Evolutionary conservation across 495 filamentous ascomycete genomes (phyloP).

Genomic region (Aspergillus heteromorphus): DNA sequence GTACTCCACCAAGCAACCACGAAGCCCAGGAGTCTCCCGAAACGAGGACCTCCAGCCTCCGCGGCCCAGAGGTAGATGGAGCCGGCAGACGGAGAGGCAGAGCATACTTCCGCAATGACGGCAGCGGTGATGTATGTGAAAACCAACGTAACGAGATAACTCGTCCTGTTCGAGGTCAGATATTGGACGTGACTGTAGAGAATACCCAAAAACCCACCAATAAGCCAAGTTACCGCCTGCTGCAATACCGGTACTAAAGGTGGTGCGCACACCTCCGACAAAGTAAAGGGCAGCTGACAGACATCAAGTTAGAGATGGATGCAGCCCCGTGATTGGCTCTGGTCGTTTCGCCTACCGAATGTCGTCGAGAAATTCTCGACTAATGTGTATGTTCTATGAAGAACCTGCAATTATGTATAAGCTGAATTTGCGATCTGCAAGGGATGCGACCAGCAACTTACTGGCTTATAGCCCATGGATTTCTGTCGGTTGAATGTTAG

Average conservation of each 20-base stretch:
- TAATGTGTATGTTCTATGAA: conserved; percentile 43
- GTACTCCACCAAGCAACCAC: conserved; percentile 57
- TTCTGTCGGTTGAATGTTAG: conserved; percentile 28
- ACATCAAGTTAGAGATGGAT: background rate
- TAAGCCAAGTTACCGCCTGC: conserved; percentile 52
- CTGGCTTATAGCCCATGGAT: conserved; percentile 47
- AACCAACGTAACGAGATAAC: conserved; percentile 50
- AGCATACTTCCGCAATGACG: conserved; percentile 53
- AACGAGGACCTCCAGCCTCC: conserved; percentile 48
- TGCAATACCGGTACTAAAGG: conserved; percentile 53
- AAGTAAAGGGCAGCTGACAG: conserved; percentile 49
- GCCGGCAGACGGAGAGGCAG: conserved; percentile 49
- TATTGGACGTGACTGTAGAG: background rate
- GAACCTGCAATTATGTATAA: conserved; percentile 27
- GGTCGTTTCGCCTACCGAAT: conserved; percentile 38
- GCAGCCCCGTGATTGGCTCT: background rate
- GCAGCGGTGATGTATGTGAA: conserved; percentile 55
- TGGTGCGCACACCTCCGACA: conserved; percentile 51
- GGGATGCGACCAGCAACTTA: conserved; percentile 17
- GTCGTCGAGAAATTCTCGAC: conserved; percentile 53
- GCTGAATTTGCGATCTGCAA: background rate
- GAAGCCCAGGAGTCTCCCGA: conserved; percentile 49
- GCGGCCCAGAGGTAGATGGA: conserved; percentile 56
- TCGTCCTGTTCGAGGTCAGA: conserved; percentile 34
- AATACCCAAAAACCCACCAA: conserved; percentile 27